Evolutionary conservation across 164 flowering plant genomes (phyloP), one percentile per base, ranked within the genome.

Genomic region (Euptelea pleiosperma): DNA sequence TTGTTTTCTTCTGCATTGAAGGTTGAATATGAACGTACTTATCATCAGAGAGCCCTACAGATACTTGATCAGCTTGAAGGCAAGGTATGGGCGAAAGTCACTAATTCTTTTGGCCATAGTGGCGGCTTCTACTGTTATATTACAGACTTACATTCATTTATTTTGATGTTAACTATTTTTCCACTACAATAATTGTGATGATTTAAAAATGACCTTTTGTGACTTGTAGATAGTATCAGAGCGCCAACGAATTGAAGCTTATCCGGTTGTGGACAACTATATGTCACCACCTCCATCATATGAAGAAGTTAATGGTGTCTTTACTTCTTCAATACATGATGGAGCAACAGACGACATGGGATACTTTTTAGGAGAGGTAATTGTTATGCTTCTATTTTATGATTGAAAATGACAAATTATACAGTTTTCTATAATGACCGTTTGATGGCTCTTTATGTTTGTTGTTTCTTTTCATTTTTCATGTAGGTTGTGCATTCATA

Each of bases 11-110:
- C 33, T 55, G 40, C 25, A 29, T 61, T 65, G 50, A 69, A 88
- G 96, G 91, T 89, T 63, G 94, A 89, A 61, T 78, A 94, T 44
- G 94, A 89, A 48, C 80, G 86, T 16, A 43, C 72, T 50, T 87
- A 79, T 72, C 94, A n/a, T n/a, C n/a, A n/a, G n/a, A n/a, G n/a
- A n/a, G n/a, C n/a, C n/a, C n/a, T n/a, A n/a, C n/a, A n/a, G n/a
- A n/a, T n/a, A n/a, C n/a, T n/a, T n/a, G n/a, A n/a, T n/a, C n/a
- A n/a, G n/a, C n/a, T n/a, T n/a, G 87, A 69, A 82, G 71, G 70
- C 21, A 85, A 89, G 82, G 94, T 86, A 60, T 51, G 63, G 12
- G 25, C 25, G 37, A 3, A 15, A 64, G 37, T 35, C 16, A 41
- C 35, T 7, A n/a, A n/a, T 25, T 22, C 46, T 31, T 39, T 43